Base-by-base conservation (phyloP, 257 asterid species). In the Forsythia viridissima region DNA sequence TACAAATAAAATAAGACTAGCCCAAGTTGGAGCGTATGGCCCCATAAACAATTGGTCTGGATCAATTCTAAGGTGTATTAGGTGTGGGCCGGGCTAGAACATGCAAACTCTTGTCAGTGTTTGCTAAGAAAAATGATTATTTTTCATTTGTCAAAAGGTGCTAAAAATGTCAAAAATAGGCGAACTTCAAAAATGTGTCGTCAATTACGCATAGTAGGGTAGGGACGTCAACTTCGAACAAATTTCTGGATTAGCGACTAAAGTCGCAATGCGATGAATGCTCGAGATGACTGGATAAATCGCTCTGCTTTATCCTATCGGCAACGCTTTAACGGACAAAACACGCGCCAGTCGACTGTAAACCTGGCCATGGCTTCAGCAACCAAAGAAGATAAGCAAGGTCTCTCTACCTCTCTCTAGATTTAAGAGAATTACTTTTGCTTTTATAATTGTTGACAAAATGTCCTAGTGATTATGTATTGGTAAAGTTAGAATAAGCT, bases 301-400 rank as follows among this genome's bases (percentile, higher is more conserved):
- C 77, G 78, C 36, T 55, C 72, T 70, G 41, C 36, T 38, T 61
- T 34, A 72, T 70, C 81, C 34, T 83, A 61, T 42, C 75, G 46
- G 8, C 41, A 34, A 57, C 74, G 72, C 55, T 21, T 61, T 3
- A 11, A 16, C 38, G 70, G 38, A 21, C 24, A 74, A 37, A 57
- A 10, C 83, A 65, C 79, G 73, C 73, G 72, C 63, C 59, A 74
- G 71, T 41, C 55, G 44, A 51, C 51, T 16, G 80, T 42, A 24
- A 77, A 10, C 69, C 46, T 81, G 41, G 51, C 87, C 65, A 85
- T 89, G 93, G 85, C 87, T 79, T 77, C 87, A 11, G 81, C 84
- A 21, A 57, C 82, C 74, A 77, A 67, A 80, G 70, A 85, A 74
- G 91, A 85, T 80, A 85, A 85, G 77, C 88, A 77, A 85, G 87